Conservation (phyloP, 768 basidiomycete species). For the Tylopilus vinaceipallidus region DNA sequence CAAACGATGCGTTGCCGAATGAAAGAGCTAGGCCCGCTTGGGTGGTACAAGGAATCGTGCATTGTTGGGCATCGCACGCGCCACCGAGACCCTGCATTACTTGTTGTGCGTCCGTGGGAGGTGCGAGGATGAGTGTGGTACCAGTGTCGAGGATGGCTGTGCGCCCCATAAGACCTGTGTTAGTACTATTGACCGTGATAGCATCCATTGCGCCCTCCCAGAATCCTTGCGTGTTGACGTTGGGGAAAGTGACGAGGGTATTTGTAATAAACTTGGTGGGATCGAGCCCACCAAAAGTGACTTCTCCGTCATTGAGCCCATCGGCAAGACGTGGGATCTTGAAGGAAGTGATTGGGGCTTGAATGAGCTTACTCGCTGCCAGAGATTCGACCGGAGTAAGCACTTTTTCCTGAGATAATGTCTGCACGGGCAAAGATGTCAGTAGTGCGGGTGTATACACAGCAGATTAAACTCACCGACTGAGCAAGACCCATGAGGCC, state of each 20-base stretch:
- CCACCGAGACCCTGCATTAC: slow-evolving; percentile 64
- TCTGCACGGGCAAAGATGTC: slow-evolving; percentile 29
- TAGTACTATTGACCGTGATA: slow-evolving; percentile 55
- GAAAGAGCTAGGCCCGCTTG: slow-evolving; percentile 50
- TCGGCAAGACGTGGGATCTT: slow-evolving; percentile 77
- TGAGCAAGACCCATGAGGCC: slow-evolving; percentile 78
- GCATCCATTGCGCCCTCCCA: slow-evolving; percentile 73
- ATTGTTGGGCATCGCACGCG: slow-evolving; percentile 45
- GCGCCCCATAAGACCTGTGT: slow-evolving; percentile 52
- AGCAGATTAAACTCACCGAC: slow-evolving; percentile 46
- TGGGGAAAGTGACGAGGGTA: slow-evolving; percentile 58
- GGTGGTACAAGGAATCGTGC: slow-evolving; percentile 66
- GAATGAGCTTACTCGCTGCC: slow-evolving; percentile 53
- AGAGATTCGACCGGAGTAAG: slow-evolving; percentile 74
- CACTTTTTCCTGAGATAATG: slow-evolving; percentile 61
- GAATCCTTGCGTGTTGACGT: slow-evolving; percentile 69
- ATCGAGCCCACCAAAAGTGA: slow-evolving; percentile 82
- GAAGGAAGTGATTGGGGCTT: slow-evolving; percentile 69
- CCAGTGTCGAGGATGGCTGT: slow-evolving; percentile 65
- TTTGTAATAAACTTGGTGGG: slow-evolving; percentile 58
- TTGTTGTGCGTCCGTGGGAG: slow-evolving; percentile 48
- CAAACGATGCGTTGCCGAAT: slow-evolving; percentile 56
- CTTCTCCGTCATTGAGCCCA: slow-evolving; percentile 63
- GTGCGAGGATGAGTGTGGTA: slow-evolving; percentile 44
- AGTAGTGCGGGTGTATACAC: neutral